These are phyloP conservation scores for Huntiella bhutanensis DNA, from an alignment of 2,329 filamentous ascomycete species.

Conservation along the genomic window DNA sequence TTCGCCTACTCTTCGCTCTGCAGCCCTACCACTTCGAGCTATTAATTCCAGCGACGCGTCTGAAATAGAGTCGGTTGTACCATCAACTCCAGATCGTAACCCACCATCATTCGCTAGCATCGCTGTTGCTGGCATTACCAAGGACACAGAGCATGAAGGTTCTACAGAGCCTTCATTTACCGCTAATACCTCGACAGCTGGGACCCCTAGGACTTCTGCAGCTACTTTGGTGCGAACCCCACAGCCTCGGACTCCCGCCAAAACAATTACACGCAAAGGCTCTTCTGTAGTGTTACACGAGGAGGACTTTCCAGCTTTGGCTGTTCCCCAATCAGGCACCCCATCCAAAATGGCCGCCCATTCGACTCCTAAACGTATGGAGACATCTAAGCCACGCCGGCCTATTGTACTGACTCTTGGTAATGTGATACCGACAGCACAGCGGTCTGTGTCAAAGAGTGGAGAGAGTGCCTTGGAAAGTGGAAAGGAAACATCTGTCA, in stretches of 20 bases:
- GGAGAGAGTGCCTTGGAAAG: no score
- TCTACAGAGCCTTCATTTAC: no score
- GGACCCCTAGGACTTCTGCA: no score
- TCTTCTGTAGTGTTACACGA: conserved; percentile 26
- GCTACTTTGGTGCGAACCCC: conserved; percentile 1
- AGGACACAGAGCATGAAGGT: background rate
- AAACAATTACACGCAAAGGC: background rate
- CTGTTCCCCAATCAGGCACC: background rate
- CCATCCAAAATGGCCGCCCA: background rate
- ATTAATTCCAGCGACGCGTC: background rate
- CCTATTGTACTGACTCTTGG: background rate
- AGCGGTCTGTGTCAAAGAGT: background rate
- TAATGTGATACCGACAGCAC: background rate
- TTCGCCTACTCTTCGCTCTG: background rate
- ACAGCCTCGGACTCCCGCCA: conserved; percentile 13
- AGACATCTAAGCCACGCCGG: conserved; percentile 7
- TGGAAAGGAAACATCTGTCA: background rate
- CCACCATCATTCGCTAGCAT: conserved; percentile 4
- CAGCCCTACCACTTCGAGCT: background rate
- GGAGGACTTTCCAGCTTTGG: conserved; percentile 36
- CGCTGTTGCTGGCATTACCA: conserved; percentile 1
- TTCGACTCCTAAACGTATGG: background rate
- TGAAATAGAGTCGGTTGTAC: background rate
- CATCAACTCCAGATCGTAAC: conserved; percentile 6
- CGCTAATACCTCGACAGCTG: no score